Percentiles rank a stretch among this genome's conserved stretches.
Conservation (phyloP, 305 asterid genomes). For the Coffea humblotiana region DNA sequence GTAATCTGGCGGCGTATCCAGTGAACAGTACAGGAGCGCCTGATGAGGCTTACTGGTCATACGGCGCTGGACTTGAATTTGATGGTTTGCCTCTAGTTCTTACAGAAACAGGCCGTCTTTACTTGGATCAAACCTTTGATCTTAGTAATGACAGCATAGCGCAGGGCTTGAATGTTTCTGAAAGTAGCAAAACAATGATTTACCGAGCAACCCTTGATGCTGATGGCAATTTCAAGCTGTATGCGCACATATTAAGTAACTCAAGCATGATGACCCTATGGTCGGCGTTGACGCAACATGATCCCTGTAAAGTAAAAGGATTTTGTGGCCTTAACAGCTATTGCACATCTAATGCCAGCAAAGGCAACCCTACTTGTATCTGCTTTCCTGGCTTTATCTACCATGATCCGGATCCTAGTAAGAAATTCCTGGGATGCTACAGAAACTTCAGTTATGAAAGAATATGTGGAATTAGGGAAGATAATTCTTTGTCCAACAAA, state of each 20-base stretch:
- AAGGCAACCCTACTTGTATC: slow-evolving; percentile 8
- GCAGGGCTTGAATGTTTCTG: neutral
- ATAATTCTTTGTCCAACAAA: neutral
- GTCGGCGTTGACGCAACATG: neutral
- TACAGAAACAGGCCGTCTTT: slow-evolving; percentile 2
- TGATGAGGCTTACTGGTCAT: slow-evolving; percentile 2
- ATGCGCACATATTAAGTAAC: neutral
- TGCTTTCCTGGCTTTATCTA: slow-evolving; percentile 30
- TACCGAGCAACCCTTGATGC: slow-evolving; percentile 10
- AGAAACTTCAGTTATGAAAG: slow-evolving; percentile 23
- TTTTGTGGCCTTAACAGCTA: slow-evolving; percentile 15
- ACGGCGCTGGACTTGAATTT: neutral
- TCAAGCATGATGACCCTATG: neutral
- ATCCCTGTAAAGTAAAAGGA: slow-evolving; percentile 11
- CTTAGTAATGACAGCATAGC: neutral
- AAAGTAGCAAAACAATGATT: neutral
- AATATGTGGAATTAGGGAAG: slow-evolving; percentile 10
- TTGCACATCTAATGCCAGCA: neutral
- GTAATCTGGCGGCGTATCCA: slow-evolving; percentile 15
- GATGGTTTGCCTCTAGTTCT: neutral
- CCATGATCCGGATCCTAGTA: neutral
- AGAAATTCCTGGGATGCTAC: slow-evolving; percentile 29
- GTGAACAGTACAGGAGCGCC: neutral
- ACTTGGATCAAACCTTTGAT: neutral
- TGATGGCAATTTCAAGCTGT: slow-evolving; percentile 15